Evolutionary conservation across 306 rosid species (phyloP), one percentile per base, ranked within the genome.

Genomic region (Quercus robur): DNA sequence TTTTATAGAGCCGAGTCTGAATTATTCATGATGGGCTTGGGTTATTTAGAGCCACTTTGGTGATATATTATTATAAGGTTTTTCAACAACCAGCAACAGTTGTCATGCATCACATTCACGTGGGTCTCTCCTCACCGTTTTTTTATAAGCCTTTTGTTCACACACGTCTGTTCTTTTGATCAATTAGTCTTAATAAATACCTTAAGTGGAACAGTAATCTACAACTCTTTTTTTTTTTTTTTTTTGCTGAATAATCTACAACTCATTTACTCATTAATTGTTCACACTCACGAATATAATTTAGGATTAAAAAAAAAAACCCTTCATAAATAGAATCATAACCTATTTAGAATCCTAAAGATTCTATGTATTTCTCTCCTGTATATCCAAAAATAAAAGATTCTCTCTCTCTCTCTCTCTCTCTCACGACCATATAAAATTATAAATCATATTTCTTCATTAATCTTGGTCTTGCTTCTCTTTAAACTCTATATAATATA

Each of bases 381-480:
- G 56, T 67, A 71, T 41, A 13, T 3, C 12, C 25, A 11, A 80
- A 82, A 81, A 83, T 77, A 88, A 85, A 41, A 41, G 12, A 84
- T 89, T 86, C 79, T 61, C 58, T 19, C 15, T 64, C 10, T 62
- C 87, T 83, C 81, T 85, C 89, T 80, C 52, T 78, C 78, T 63
- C 81, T 70, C 46, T 44, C 10, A 33, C 17, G 46, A 33, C 2
- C 75, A 55, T 64, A 79, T 64, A n/a, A n/a, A n/a, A n/a, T n/a
- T n/a, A n/a, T n/a, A 79, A 74, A 79, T 80, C 46, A 75, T 38
- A 75, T 38, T 1, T 71, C 28, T 80, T 61, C 82, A 75, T 77
- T 49, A 14, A 80, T 21, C 62, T 35, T 64, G 58, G 78, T 77
- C 77, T 74, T 71, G 76, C 35, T 30, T 61, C 67, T 72, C 13